Base-by-base conservation (phyloP, 345 rosid genomes). In the Sapria himalayana region DNA sequence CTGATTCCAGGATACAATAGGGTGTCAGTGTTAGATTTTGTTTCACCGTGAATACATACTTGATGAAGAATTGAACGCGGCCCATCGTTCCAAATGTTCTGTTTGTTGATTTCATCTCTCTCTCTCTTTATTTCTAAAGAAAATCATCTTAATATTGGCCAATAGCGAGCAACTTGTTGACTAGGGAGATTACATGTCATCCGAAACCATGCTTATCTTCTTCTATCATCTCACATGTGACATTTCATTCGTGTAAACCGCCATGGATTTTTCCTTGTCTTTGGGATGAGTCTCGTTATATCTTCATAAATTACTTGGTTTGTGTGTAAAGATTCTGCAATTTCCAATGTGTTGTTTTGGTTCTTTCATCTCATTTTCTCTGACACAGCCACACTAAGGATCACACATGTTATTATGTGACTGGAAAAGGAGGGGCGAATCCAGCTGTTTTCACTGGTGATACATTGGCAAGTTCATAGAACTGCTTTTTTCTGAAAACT, bases 391-490 rank as follows among this genome's bases (percentile, higher is more conserved):
- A 78, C 54, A 80, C 96, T 19, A 80, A 72, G 57, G 96, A 93
- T 40, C 93, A 85, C 69, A 77, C 80, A 49, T 76, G 91, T 53
- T 79, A 79, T 57, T 84, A 69, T 55, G 64, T 77, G 24, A 80
- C 82, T 0, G 58, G 68, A 16, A 64, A 60, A 33, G 91, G 64
- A 27, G 78, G 54, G 31, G 78, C 76, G 41, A 65, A 37, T 50
- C 74, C 84, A 2, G 85, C 76, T 25, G 93, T 77, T 47, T 85
- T 85, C 63, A 85, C 93, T 2, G 96, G 96, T 27, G 96, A 85
- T 54, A 85, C 96, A 2, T 62, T 85, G 57, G 93, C 74, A 52
- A 70, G 85, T 47, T 31, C 18, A 27, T 24, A 14, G 33, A 19
- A 32, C 16, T 19, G 9, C 23, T 12, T 25, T 48, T 0, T 49